These are phyloP conservation scores for Solanum appendiculatum DNA, from an alignment of 257 asterid genomes.

Conservation along the genomic window DNA sequence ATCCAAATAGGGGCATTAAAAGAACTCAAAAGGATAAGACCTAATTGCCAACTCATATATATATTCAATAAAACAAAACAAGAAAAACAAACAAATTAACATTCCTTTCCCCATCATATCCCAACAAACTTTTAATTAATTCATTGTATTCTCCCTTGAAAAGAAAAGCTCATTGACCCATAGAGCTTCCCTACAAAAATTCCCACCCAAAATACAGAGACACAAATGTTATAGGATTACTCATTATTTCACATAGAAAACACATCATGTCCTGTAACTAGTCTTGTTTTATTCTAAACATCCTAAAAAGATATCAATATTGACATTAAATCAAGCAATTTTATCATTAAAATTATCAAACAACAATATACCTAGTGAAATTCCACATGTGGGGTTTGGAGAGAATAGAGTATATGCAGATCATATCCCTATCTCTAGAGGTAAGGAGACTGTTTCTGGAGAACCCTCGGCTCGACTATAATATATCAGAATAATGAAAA, in stretches of 20 bases:
- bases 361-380: too few relatives aligned
- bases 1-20: too few relatives aligned
- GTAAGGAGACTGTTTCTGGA: too few relatives aligned
- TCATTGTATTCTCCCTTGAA: neutral
- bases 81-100: neutral
- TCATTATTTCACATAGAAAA: neutral
- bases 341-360: neutral
- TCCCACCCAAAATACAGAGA: neutral
- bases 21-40: neutral
- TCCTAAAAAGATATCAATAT: neutral
- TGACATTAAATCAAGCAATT: neutral
- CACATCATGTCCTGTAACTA: neutral
- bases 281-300: neutral
- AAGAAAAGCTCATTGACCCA: neutral
- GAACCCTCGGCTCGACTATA: neutral
- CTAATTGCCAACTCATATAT: neutral
- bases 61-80: neutral
- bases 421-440: neutral
- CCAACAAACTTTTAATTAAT: neutral
- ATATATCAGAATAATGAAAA: too few relatives aligned
- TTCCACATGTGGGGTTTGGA: too few relatives aligned
- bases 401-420: neutral
- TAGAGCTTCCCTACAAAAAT: neutral
- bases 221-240: neutral
- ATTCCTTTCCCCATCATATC: neutral